Evolutionary conservation across 2,329 filamentous ascomycete genomes (phyloP).

Genomic region (Trichoderma citrinoviride): DNA sequence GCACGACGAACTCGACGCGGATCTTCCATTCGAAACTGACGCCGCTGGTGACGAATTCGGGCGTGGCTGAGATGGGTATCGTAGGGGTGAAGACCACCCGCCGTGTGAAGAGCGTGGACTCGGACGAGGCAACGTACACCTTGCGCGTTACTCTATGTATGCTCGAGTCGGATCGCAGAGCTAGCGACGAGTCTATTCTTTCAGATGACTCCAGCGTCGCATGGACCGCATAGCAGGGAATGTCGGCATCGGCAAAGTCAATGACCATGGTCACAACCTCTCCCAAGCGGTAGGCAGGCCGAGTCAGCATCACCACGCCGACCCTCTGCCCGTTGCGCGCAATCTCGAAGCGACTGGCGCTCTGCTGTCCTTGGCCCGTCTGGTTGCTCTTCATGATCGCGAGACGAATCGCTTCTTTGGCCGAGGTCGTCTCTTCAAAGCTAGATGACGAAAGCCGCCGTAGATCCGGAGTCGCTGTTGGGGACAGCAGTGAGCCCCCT

Average conservation of each 20-base stretch:
- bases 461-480: slow-evolving; percentile 58
- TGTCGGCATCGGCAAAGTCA: slow-evolving; percentile 74
- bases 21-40: slow-evolving; percentile 86
- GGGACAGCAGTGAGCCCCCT: slow-evolving; percentile 65
- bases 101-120: slow-evolving; percentile 78
- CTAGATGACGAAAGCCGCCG: slow-evolving; percentile 49
- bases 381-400: slow-evolving; percentile 82
- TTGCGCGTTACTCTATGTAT: slow-evolving; percentile 84
- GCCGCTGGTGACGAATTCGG: slow-evolving; percentile 88
- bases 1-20: slow-evolving; percentile 87
- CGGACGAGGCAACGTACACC: slow-evolving; percentile 72
- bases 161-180: slow-evolving; percentile 79
- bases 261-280: slow-evolving; percentile 82
- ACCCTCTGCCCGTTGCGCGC: slow-evolving; percentile 89
- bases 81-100: slow-evolving; percentile 77
- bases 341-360: slow-evolving; percentile 93
- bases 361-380: slow-evolving; percentile 65
- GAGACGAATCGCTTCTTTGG: slow-evolving; percentile 84
- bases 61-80: slow-evolving; percentile 79
- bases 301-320: slow-evolving; percentile 82
- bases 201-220: slow-evolving; percentile 84
- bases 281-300: slow-evolving; percentile 84
- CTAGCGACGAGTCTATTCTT: slow-evolving; percentile 74
- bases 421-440: slow-evolving; percentile 58
- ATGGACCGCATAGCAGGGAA: slow-evolving; percentile 83